Percentiles rank a stretch among this genome's conserved stretches.
These are phyloP conservation scores for Pseudotsuga menziesii DNA, from an alignment of 75 land plant genomes.

Conservation along the genomic window DNA sequence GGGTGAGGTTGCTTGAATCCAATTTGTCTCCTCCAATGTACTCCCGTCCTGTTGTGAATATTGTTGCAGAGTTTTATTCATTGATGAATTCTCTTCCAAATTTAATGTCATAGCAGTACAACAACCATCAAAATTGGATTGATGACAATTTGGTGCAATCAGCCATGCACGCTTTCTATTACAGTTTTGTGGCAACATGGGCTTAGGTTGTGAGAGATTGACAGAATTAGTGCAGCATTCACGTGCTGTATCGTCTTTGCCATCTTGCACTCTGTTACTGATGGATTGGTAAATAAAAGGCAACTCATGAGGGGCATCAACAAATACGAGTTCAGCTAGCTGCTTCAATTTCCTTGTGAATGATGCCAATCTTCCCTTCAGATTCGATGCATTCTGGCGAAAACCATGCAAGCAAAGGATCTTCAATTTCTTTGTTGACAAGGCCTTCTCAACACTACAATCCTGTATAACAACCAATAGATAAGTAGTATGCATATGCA, in stretches of 20 bases:
- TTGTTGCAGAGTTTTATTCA: not conserved
- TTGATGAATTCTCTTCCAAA: not conserved
- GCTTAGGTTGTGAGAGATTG: constrained; percentile 7
- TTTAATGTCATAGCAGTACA: not conserved
- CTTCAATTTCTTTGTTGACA: constrained; percentile 46
- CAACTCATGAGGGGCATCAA: constrained; percentile 91
- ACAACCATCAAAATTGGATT: not conserved
- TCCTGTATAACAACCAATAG: not conserved
- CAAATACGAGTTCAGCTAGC: constrained; percentile 64
- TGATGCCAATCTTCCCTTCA: constrained; percentile 86
- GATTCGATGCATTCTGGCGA: constrained; percentile 85
- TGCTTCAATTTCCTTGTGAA: constrained; percentile 79
- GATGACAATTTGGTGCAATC: constrained; percentile 28
- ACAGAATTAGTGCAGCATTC: not conserved
- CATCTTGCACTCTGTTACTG: not conserved
- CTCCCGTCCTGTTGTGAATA: not conserved
- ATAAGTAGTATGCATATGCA: not conserved
- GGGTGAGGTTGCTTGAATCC: constrained; percentile 35
- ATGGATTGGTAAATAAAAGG: constrained; percentile 57
- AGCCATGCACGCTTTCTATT: constrained; percentile 76
- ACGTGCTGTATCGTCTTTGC: not conserved
- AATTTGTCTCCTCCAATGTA: constrained; percentile 11
- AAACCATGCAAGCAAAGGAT: constrained; percentile 95
- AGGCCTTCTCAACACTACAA: not conserved
- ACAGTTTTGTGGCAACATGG: constrained; percentile 22